A percentile compares a stretch with the other conserved stretches of the same genome.
phyloP scores from a whole-genome alignment of 495 filamentous ascomycete genomes.

The Podospora didyma region DNA sequence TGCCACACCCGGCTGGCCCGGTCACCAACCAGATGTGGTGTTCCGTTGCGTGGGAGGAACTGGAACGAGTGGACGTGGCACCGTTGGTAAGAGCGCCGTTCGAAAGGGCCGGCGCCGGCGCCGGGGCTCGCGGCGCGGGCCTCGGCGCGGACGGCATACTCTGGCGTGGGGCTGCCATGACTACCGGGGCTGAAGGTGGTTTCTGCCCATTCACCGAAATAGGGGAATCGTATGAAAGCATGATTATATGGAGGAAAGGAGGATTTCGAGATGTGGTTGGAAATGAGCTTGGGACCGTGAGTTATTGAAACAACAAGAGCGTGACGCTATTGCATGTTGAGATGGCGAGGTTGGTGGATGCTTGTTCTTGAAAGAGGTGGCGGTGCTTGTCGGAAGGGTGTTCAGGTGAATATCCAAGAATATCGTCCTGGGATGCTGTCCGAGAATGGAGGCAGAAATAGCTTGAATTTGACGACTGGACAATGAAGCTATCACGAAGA shows the following conservation, averaged over 20 bases:
- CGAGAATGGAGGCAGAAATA: conserved; percentile 4
- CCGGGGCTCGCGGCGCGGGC: conserved; percentile 25
- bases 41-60: conserved; percentile 29
- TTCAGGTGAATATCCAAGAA: neutral
- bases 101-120: conserved; percentile 22
- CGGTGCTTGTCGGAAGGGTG: neutral
- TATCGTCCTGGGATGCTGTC: neutral
- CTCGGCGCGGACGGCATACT: conserved; percentile 32
- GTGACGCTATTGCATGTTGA: conserved; percentile 14
- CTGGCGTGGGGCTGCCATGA: conserved; percentile 30
- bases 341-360: neutral
- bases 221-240: conserved; percentile 42
- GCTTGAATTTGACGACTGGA: conserved; percentile 5
- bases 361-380: neutral
- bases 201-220: conserved; percentile 33
- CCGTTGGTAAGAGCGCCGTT: conserved; percentile 21
- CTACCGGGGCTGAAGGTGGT: conserved; percentile 25
- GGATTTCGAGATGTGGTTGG: neutral
- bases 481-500: conserved; percentile 9
- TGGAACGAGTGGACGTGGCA: conserved; percentile 22
- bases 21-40: conserved; percentile 98
- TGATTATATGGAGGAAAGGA: conserved; percentile 10
- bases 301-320: neutral
- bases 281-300: neutral
- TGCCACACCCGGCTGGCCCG: conserved; percentile 93